A percentile compares a stretch with the other conserved stretches of the same genome.
Conservation (phyloP, 345 rosid genomes). For the Arabidopsis thaliana region TAIR10.1 NC_003076.8:8347501-8348000, state of each 20-base stretch:
- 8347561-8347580: slow-evolving; percentile 88
- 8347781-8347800: slow-evolving; percentile 4
- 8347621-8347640: slow-evolving; percentile 21
- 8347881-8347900: neutral
- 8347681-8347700: slow-evolving; percentile 43
- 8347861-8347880: neutral
- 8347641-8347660: slow-evolving; percentile 44
- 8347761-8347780: slow-evolving; percentile 86
- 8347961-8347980: slow-evolving; percentile 1
- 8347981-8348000: slow-evolving; percentile 5
- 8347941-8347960: neutral
- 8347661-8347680: slow-evolving; percentile 54
- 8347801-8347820: neutral
- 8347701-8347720: slow-evolving; percentile 51
- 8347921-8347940: neutral
- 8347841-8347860: neutral
- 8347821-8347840: neutral
- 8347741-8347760: slow-evolving; percentile 68
- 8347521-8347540: slow-evolving; percentile 40
- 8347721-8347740: slow-evolving; percentile 60
- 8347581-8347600: slow-evolving; percentile 67
- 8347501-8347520: slow-evolving; percentile 40
- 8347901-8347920: neutral
- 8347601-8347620: slow-evolving; percentile 33
- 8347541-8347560: slow-evolving; percentile 70